Percentiles rank a stretch among this genome's conserved stretches.
Conservation (phyloP, 257 asterid species). For the Salvia hispanica region DNA sequence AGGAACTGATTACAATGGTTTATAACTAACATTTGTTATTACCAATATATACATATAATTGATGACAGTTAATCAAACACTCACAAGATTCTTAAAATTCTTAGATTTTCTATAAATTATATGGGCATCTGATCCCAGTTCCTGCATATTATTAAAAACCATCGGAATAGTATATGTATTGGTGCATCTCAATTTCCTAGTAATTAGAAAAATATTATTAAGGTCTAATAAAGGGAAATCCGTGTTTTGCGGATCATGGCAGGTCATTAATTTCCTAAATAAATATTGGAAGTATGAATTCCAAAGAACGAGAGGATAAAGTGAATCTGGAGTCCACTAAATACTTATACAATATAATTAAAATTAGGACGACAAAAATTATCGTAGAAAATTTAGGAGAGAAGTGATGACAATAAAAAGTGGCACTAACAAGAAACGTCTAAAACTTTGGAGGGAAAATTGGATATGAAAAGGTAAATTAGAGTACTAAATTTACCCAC, state of each 20-base stretch:
- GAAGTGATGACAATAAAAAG: neutral
- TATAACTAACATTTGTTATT: conserved; percentile 37
- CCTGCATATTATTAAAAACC: conserved; percentile 23
- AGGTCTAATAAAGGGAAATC: conserved; percentile 42
- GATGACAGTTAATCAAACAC: conserved; percentile 30
- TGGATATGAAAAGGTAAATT: neutral
- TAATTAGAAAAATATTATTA: conserved; percentile 1
- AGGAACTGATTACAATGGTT: conserved; percentile 47
- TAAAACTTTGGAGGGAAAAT: neutral
- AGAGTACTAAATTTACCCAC: no score
- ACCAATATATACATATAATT: conserved; percentile 28
- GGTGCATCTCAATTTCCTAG: conserved; percentile 49
- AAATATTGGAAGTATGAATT: conserved; percentile 15
- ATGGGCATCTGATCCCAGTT: conserved; percentile 38
- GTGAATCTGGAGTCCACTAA: neutral
- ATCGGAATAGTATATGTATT: conserved; percentile 8
- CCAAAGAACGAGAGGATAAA: conserved; percentile 20
- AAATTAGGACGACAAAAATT: neutral
- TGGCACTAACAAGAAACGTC: no score
- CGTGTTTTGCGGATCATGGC: conserved; percentile 66
- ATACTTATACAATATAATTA: neutral
- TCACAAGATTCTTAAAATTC: conserved; percentile 29
- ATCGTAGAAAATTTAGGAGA: neutral
- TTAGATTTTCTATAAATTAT: conserved; percentile 15
- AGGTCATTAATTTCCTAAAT: conserved; percentile 21